Percentiles rank a stretch among this genome's conserved stretches.
Conservation (phyloP, 208 protist species). For the Crithidia sp. region DNA sequence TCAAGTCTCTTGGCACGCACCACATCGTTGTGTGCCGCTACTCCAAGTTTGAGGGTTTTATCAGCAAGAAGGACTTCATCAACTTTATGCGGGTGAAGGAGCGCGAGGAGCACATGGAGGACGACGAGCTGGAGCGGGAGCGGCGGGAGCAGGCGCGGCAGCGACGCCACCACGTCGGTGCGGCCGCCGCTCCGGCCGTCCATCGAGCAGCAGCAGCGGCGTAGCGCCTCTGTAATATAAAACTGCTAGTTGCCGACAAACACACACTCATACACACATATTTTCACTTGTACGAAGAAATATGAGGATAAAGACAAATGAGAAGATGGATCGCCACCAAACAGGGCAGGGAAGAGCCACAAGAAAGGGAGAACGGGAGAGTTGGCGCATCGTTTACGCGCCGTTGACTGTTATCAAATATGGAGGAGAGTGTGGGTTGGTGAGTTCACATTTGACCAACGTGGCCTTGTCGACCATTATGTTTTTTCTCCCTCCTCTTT, state of each 20-base stretch:
- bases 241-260: background rate
- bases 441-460: too few relatives aligned
- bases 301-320: too few relatives aligned
- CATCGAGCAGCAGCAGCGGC: background rate
- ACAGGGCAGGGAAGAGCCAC: too few relatives aligned
- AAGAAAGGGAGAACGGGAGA: too few relatives aligned
- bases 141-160: slow-evolving; percentile 18
- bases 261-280: background rate
- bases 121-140: slow-evolving; percentile 47
- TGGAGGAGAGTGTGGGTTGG: too few relatives aligned
- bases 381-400: too few relatives aligned
- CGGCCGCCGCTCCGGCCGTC: background rate
- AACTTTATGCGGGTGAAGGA: slow-evolving; percentile 72
- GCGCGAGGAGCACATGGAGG: slow-evolving; percentile 61
- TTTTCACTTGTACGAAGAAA: too few relatives aligned
- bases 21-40: slow-evolving; percentile 73
- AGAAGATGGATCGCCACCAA: too few relatives aligned
- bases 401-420: too few relatives aligned
- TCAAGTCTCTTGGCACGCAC: slow-evolving; percentile 75
- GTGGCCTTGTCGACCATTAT: background rate
- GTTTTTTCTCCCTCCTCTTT: background rate
- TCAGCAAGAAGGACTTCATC: slow-evolving; percentile 87
- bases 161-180: slow-evolving; percentile 7
- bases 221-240: too few relatives aligned
- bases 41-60: slow-evolving; percentile 68